Base-by-base conservation (phyloP, 2,329 filamentous ascomycete species). In the Beauveria brongniartii region DNA sequence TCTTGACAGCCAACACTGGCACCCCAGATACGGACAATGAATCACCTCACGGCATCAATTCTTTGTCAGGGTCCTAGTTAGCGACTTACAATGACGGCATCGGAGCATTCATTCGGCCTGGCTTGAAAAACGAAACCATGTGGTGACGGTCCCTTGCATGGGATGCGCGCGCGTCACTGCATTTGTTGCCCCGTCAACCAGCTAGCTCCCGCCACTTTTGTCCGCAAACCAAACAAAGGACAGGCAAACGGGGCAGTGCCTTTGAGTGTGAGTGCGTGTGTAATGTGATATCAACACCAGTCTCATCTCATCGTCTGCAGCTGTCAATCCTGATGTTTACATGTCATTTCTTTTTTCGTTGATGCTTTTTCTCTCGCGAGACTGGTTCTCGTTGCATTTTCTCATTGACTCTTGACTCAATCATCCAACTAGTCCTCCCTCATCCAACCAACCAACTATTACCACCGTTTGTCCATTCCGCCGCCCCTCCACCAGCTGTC, bases 151-250 rank as follows among this genome's bases (percentile, higher is more conserved):
- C 43, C 51, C 50, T 55, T 54, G 58, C 41, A 40, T 30, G 26
- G 26, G 54, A 46, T 40, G 41, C 40, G 26, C 24, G 20, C 41
- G 20, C 20, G n/a, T 47, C 37, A 9, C 20, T 8, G 41, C 43
- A 30, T 22, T 41, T 18, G 59, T 61, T 61, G 59, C 59, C 59
- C 30, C 18, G 52, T 55, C 52, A 61, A 61, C 59, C 58, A 12
- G 2, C 7, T 14, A 12, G 37, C 50, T 40, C 57, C 58, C 48
- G 43, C 57, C 18, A 34, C 22, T 24, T 5, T 10, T 5, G 16
- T 24, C 44, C 44, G 43, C 43, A 50, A 55, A 48, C 44, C 52
- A 61, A 61, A 61, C 52, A 61, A 55, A 41, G 47, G n/a, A n/a
- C 9, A 10, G 4, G 48, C 47, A 59, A 59, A 52, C 56, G 40